Conservation (phyloP, 768 basidiomycete species). For the Lentinus brumalis region DNA sequence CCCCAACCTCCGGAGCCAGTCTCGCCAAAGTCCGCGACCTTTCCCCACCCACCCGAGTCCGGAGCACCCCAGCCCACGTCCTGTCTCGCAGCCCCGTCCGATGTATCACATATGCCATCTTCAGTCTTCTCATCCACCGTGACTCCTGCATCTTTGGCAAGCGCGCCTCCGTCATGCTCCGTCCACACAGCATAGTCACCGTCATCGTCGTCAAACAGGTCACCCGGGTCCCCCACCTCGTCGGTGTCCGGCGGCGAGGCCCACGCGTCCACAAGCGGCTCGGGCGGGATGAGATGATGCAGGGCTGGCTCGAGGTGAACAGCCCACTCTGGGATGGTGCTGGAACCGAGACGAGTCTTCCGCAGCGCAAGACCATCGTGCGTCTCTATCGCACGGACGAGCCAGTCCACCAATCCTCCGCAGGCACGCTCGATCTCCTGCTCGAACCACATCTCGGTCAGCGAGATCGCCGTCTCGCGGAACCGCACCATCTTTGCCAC, state of each 20-base stretch:
- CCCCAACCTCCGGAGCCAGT: too few relatives aligned
- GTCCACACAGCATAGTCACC: too few relatives aligned
- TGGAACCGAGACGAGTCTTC: slow-evolving; percentile 1
- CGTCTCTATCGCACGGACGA: slow-evolving; percentile 49
- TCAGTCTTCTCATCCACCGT: too few relatives aligned
- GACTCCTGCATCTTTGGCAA: too few relatives aligned
- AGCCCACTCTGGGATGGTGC: slow-evolving; percentile 32
- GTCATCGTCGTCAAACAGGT: slow-evolving; percentile 7
- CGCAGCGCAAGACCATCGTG: slow-evolving; percentile 28
- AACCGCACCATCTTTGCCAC: slow-evolving; percentile 56
- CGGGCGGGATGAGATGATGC: slow-evolving; percentile 18
- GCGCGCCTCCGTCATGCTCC: too few relatives aligned
- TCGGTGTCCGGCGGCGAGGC: slow-evolving; percentile 11
- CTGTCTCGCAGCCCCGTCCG: not conserved
- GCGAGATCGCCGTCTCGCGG: slow-evolving; percentile 48
- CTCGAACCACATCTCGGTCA: slow-evolving; percentile 46
- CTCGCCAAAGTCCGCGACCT: too few relatives aligned
- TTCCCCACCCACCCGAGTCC: not conserved
- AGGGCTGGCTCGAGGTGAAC: slow-evolving; percentile 31
- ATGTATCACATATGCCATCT: too few relatives aligned
- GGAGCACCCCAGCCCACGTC: not conserved
- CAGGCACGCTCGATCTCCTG: slow-evolving; percentile 50
- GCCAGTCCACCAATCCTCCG: slow-evolving; percentile 62
- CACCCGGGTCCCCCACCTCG: slow-evolving; percentile 1
- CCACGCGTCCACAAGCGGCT: not conserved